Base-by-base conservation (phyloP, 2,329 filamentous ascomycete genomes). In the Hypoxylon sp. region DNA sequence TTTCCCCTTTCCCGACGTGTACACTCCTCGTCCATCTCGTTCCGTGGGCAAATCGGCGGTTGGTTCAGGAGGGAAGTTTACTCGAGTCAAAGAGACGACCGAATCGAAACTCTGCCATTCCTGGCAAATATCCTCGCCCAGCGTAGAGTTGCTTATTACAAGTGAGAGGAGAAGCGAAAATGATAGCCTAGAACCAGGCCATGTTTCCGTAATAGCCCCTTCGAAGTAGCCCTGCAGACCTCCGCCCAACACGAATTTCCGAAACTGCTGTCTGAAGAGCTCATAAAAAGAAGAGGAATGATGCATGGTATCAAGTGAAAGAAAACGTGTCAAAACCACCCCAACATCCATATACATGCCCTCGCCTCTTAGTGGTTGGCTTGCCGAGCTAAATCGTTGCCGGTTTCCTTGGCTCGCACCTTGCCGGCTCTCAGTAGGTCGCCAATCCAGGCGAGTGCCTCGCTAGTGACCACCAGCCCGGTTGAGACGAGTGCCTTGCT, bases 401-500 rank as follows among this genome's bases (percentile, higher is more conserved):
- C 76, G 16, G 80, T 76, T 60, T 87, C 83, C 77, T 88, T 85
- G 44, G 82, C 82, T 71, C 90, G 84, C 24, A 84, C 80, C 81
- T 91, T 91, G 82, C 89, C 88, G 70, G 81, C 78, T 64, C 84
- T 81, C 50, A 93, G 74, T 71, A 87, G 84, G 55, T 81, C 81
- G 75, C 85, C 84, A 68, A 91, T 73, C 83, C 86, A 91, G 56
- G 80, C 80, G 55, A 92, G 78, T 1, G 87, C 85, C 78, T 93
- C 89, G 69, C 84, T 85, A 50, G 87, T 87, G 51, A 93, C 82
- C 50, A 92, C 84, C 50, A 93, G 81, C 22, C 86, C 85, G 12
- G 91, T 92, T 53, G 85, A 86, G 69, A 93, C 81, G 12, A 87
- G 80, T 9, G 92, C 92, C 83, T 91, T 93, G 74, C 89, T 86